Conservation (phyloP, 306 rosid species). For the Senna tora region DNA sequence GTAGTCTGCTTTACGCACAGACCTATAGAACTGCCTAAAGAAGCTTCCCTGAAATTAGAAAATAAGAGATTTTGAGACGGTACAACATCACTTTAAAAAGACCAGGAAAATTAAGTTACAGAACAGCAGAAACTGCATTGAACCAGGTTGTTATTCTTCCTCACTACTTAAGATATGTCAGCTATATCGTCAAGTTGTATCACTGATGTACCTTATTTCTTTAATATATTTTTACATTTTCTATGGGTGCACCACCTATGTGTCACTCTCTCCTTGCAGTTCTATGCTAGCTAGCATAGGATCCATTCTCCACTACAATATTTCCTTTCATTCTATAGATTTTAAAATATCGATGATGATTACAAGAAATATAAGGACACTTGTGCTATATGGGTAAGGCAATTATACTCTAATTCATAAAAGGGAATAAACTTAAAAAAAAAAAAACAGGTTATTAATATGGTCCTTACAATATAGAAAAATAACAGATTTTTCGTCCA, state of each 20-base stretch:
- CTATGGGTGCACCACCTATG: too few species aligned
- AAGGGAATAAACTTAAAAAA: slow-evolving; percentile 21
- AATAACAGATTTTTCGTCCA: slow-evolving; percentile 74
- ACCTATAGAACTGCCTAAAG: slow-evolving; percentile 86
- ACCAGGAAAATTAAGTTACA: background rate
- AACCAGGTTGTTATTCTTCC: background rate
- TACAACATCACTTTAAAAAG: background rate
- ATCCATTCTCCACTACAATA: background rate
- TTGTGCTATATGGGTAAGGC: background rate
- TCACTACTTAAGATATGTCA: background rate
- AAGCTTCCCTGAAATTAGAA: slow-evolving; percentile 79
- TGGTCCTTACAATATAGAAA: slow-evolving; percentile 80
- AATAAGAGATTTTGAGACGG: background rate
- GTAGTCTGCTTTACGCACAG: slow-evolving; percentile 87
- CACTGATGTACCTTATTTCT: background rate
- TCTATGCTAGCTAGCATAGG: too few species aligned
- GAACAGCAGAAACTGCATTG: background rate
- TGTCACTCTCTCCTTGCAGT: too few species aligned
- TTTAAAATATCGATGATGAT: background rate
- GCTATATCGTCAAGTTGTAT: background rate
- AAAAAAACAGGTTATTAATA: slow-evolving; percentile 22
- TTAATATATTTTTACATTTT: background rate
- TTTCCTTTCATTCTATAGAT: background rate
- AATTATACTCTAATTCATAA: background rate
- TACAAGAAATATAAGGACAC: slow-evolving; percentile 15